Base-by-base conservation (phyloP, 352 stramenopile species). In the Phytophthora uliginosa region DNA sequence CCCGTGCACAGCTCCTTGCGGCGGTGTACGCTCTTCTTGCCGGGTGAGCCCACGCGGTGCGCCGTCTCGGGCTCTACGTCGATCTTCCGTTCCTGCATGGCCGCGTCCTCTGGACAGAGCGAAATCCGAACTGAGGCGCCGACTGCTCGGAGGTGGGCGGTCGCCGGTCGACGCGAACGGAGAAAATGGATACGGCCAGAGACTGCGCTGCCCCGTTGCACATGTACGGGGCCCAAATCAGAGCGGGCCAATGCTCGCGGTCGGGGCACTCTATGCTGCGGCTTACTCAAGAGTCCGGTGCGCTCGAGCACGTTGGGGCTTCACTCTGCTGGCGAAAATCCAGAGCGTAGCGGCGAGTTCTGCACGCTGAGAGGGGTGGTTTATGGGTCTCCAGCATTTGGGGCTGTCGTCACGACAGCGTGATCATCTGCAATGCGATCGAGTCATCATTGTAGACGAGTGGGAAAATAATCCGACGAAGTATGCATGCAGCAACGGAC, bases 201-300 rank as follows among this genome's bases (percentile, higher is more conserved):
- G 36, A 45, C 36, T 45, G 36, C 36, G 36, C 36, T 42, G 36
- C 13, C 10, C 10, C 12, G 63, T 62, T 63, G 33, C 63, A 66
- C 48, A 47, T 28, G 31, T 13, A 33, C 48, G n/a, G 48, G 45
- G 15, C 65, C 66, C 48, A 66, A 72, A 72, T 61, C 57, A 72
- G 47, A 10, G 26, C 26, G 15, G 36, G 13, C 45, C 45, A 52
- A 52, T 52, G 45, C 45, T 52, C 15, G 45, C 18, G 2, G 45
- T 15, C 18, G 20, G 18, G 7, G 45, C 45, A 18, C 45, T 52
- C 40, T 50, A 50, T 50, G 40, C 8, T 38, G 40, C 10, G 40
- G 13, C 8, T 22, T 10, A 22, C 7, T 52, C 45, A 20, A 47
- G 45, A 52, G 36, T 45, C 36, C 36, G 36, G 36, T 45, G 36